Conservation (phyloP, 2,329 filamentous ascomycete genomes). For the Botryosphaeria agaves region DNA sequence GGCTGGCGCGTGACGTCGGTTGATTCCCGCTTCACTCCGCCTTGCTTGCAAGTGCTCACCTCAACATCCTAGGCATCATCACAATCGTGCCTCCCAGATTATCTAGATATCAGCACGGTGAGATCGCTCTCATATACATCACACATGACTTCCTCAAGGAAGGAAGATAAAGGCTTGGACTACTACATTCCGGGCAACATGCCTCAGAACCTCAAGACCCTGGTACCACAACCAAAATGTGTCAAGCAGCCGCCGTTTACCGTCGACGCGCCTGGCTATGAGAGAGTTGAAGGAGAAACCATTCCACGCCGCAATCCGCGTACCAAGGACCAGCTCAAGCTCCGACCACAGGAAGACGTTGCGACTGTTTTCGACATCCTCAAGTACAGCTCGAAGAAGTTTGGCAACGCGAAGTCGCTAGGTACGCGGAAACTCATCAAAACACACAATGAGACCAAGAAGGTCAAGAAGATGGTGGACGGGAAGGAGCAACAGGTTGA, state of each 20-base stretch:
- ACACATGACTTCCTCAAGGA: too few relatives aligned
- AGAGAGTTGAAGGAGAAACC: constrained; percentile 4
- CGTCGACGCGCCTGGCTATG: constrained; percentile 2
- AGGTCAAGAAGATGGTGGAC: constrained; percentile 4
- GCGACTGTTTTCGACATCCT: constrained; percentile 4
- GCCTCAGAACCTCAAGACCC: constrained; percentile 26
- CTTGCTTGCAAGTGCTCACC: too few relatives aligned
- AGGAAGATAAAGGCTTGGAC: too few relatives aligned
- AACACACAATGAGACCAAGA: constrained; percentile 3
- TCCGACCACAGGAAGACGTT: constrained; percentile 1
- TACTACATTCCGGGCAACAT: too few relatives aligned
- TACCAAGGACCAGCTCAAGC: constrained; percentile 3
- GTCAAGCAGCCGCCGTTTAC: constrained; percentile 36
- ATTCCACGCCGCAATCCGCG: constrained; percentile 3
- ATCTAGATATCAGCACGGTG: too few relatives aligned
- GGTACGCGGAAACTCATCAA: constrained; percentile 4
- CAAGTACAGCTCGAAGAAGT: constrained; percentile 1
- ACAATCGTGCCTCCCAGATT: too few relatives aligned
- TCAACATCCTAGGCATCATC: too few relatives aligned
- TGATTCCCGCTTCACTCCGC: too few relatives aligned
- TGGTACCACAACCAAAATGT: constrained; percentile 27
- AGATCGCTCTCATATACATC: too few relatives aligned
- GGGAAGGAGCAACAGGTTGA: constrained; percentile 4
- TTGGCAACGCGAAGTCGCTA: constrained; percentile 2
- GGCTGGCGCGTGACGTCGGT: too few relatives aligned